Base-by-base conservation (phyloP, 306 rosid species). In the Spatholobus suberectus region DNA sequence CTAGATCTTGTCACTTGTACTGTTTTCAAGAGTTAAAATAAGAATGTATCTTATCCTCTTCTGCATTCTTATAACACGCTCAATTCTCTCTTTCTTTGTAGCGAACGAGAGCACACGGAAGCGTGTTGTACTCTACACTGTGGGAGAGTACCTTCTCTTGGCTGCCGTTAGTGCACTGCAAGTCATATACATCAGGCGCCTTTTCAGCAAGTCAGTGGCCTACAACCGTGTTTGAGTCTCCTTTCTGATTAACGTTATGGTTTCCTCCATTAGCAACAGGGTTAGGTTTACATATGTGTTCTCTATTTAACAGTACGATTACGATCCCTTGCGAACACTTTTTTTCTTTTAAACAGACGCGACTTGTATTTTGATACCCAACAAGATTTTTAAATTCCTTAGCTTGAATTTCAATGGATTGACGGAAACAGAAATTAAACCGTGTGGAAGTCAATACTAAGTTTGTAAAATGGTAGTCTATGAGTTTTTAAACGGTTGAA, bases 101-200 rank as follows among this genome's bases (percentile, higher is more conserved):
- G 95, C 98, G 11, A 96, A 96, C 17, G 98, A 96, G 91, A 96
- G 99, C 91, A 96, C 99, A 5, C 82, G 86, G 34, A 91, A 86
- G 82, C 98, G 99, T 2, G 97, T 92, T n/a, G 32, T 96, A 70
- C 51, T 89, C 59, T 96, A 96, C 81, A 94, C 99, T 8, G 84
- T 94, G 1, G 95, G 89, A 55, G 97, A 96, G 87, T 96, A 94
- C 87, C n/a, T 92, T 82, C 58, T 94, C 41, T 90, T 96, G 88
- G 93, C 90, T 21, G 87, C 63, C 71, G 95, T 58, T 73, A 96
- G 98, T 81, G 82, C 86, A 18, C 81, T 94, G 44, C 99, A 94
- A 84, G 94, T 94, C 79, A 3, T 91, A 67, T 96, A 94, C 82
- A 96, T 96, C 67, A 93, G 99, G 72, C 92, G 87, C 41, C 99